Percentiles rank a stretch among this genome's conserved stretches.
These are phyloP conservation scores for Lactarius indigo DNA, from an alignment of 768 basidiomycete species.

Conservation along the genomic window DNA sequence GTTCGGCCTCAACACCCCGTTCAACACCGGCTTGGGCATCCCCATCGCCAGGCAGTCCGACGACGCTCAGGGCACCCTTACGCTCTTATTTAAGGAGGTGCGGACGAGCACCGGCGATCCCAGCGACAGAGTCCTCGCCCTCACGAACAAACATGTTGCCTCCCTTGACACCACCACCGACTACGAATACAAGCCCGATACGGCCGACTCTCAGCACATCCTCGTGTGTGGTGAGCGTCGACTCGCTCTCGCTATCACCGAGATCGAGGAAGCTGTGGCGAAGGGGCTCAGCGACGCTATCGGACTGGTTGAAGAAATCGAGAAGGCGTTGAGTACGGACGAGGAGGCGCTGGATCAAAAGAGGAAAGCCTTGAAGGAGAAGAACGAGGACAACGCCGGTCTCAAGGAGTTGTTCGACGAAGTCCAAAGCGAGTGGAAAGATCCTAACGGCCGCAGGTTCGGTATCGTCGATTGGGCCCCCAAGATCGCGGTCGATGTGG, in stretches of 20 bases:
- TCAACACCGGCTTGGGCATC: constrained; percentile 33
- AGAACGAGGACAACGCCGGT: constrained; percentile 21
- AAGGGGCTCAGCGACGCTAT: constrained; percentile 13
- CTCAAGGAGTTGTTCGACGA: constrained; percentile 24
- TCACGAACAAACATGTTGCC: constrained; percentile 30
- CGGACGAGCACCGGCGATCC: too few relatives aligned
- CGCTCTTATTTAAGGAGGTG: too few relatives aligned
- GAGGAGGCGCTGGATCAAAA: not conserved
- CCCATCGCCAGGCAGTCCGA: constrained; percentile 29
- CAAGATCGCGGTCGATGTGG: constrained; percentile 17
- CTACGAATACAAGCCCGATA: constrained; percentile 29
- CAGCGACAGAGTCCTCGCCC: constrained; percentile 16
- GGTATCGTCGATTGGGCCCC: constrained; percentile 28
- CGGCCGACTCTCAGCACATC: constrained; percentile 22
- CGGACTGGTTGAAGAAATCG: constrained; percentile 1
- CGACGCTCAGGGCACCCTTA: constrained; percentile 21
- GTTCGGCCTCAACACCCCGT: constrained; percentile 26
- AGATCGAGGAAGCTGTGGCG: constrained; percentile 17
- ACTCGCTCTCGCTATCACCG: constrained; percentile 19
- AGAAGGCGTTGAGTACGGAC: not conserved
- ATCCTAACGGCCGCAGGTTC: constrained; percentile 23
- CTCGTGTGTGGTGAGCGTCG: constrained; percentile 26
- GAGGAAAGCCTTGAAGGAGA: constrained; percentile 5
- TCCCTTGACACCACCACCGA: constrained; percentile 26
- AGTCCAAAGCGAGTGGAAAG: constrained; percentile 17